Conservation (phyloP, 1,139 yeast genomes). For the Insectozyma bohioensis region DNA sequence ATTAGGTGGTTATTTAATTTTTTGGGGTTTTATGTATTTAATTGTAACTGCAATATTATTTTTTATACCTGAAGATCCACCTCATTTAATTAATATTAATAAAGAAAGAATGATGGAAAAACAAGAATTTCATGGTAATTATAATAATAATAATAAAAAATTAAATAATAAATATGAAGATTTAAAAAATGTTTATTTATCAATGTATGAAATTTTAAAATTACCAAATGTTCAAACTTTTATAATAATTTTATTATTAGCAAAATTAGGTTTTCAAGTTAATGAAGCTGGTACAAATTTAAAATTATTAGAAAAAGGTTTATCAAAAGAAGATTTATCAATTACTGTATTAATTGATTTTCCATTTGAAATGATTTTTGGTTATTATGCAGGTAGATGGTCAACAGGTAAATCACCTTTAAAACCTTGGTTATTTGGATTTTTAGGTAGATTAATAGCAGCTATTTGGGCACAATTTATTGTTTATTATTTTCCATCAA, state of each 20-base stretch:
- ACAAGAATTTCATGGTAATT: constrained; percentile 19
- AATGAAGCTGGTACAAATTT: constrained; percentile 95
- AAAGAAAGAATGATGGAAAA: constrained; percentile 39
- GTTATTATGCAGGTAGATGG: constrained; percentile 96
- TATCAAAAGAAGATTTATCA: constrained; percentile 90
- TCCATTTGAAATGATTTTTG: constrained; percentile 93
- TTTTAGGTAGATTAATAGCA: constrained; percentile 76
- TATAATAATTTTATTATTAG: constrained; percentile 69
- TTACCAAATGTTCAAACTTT: constrained; percentile 77
- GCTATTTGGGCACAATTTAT: constrained; percentile 76
- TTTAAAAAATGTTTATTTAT: constrained; percentile 55
- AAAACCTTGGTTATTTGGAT: constrained; percentile 88
- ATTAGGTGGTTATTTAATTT: constrained; percentile 69
- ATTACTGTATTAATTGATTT: constrained; percentile 90
- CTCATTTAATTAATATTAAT: constrained; percentile 42
- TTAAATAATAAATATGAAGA: constrained; percentile 22
- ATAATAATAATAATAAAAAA: constrained; percentile 23
- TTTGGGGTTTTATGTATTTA: constrained; percentile 77
- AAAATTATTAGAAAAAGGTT: constrained; percentile 88
- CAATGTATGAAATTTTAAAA: constrained; percentile 76
- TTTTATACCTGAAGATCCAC: constrained; percentile 68
- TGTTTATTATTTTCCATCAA: constrained; percentile 68
- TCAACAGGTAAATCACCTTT: constrained; percentile 72
- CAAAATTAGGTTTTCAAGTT: constrained; percentile 92
- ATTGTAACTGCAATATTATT: constrained; percentile 56